Conservation (phyloP, 108 stramenopile genomes). For the Conticribra weissflogii region DNA sequence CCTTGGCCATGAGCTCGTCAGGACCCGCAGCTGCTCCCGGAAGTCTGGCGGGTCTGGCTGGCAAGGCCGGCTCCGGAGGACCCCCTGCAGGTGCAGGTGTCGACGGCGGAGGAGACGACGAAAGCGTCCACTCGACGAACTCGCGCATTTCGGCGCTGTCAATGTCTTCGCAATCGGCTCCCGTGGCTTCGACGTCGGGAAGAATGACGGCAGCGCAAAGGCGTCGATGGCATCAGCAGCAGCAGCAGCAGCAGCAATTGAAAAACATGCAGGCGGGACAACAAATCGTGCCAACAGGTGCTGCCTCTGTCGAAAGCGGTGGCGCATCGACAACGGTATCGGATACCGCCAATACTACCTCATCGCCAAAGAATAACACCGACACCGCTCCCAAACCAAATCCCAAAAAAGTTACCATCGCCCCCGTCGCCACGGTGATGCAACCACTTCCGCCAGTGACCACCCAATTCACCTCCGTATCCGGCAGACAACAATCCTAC, state of each 20-base stretch:
- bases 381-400: no score
- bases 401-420: no score
- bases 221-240: constrained; percentile 42
- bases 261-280: constrained; percentile 21
- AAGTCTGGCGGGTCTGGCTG: constrained; percentile 18
- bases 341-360: no score
- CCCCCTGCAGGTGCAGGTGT: neutral
- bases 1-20: constrained; percentile 15
- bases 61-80: no score
- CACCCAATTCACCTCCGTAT: neutral
- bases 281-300: neutral
- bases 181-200: constrained; percentile 7
- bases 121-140: constrained; percentile 34
- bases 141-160: constrained; percentile 36
- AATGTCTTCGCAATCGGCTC: constrained; percentile 20
- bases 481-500: constrained; percentile 40
- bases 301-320: neutral
- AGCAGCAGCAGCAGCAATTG: constrained; percentile 41
- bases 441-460: neutral
- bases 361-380: no score
- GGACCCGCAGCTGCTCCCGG: constrained; percentile 2
- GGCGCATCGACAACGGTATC: neutral
- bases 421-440: no score
- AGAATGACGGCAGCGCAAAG: constrained; percentile 46
- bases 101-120: constrained; percentile 33